These are phyloP conservation scores for Blastobotrys terrestris DNA, from an alignment of 805 yeast genomes.

Conservation along the genomic window DNA sequence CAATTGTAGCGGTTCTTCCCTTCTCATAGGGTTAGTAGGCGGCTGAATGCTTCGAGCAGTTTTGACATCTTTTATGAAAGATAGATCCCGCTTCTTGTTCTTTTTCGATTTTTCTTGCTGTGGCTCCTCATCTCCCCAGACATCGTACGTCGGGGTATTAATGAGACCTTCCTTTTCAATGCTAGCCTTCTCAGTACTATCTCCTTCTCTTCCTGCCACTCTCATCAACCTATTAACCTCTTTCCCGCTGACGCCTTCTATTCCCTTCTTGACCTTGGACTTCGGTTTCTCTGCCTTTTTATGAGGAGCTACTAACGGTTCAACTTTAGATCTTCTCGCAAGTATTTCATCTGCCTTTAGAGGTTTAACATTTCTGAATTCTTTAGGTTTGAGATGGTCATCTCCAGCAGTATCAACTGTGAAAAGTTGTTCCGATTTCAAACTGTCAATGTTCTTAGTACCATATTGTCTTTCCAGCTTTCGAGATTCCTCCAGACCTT, in stretches of 20 bases:
- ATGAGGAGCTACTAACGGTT: conserved; percentile 45
- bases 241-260: conserved; percentile 59
- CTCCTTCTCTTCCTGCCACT: conserved; percentile 66
- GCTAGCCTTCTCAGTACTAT: conserved; percentile 46
- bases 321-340: conserved; percentile 69
- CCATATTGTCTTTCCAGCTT: conserved; percentile 42
- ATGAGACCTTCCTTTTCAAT: conserved; percentile 62
- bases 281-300: conserved; percentile 27
- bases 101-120: conserved; percentile 16
- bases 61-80: conserved; percentile 8
- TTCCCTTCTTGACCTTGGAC: conserved; percentile 34
- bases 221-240: conserved; percentile 64
- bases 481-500: conserved; percentile 59
- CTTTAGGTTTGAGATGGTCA: conserved; percentile 35
- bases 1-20: conserved; percentile 48
- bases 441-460: conserved; percentile 25
- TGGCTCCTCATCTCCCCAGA: conserved; percentile 54
- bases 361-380: conserved; percentile 37
- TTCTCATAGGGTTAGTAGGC: conserved; percentile 18
- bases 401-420: conserved; percentile 66
- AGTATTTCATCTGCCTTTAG: conserved; percentile 66
- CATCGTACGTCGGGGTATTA: conserved; percentile 47
- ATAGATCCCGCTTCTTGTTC: conserved; percentile 7
- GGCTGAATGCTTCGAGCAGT: conserved; percentile 22
- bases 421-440: conserved; percentile 44